Evolutionary conservation across 2,329 filamentous ascomycete species (phyloP).

Genomic region (Cryphonectria naterciae): DNA sequence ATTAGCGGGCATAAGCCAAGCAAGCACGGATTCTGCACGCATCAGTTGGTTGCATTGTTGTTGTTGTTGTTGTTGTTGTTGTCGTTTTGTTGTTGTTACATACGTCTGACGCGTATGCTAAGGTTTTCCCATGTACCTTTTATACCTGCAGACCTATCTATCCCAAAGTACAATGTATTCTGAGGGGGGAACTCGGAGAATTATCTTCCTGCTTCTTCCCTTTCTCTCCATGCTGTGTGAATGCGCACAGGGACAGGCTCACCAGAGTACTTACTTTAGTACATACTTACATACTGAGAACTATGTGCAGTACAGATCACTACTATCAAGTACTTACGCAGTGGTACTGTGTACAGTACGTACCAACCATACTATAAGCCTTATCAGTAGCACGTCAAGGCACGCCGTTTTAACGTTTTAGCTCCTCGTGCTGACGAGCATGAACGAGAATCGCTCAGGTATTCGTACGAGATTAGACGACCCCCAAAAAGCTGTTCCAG

Average conservation of each 20-base stretch:
- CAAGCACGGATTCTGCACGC: neutral
- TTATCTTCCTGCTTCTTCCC: neutral
- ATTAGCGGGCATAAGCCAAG: neutral
- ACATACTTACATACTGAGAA: no score
- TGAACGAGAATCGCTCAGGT: neutral
- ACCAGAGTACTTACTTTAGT: neutral
- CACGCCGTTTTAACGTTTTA: neutral
- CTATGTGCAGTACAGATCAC: no score
- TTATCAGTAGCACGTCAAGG: neutral
- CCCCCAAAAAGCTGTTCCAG: neutral
- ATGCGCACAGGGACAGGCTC: neutral
- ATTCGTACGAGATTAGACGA: neutral
- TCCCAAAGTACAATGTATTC: neutral
- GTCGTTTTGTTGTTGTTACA: neutral
- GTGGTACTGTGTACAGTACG: neutral
- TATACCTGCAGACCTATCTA: neutral
- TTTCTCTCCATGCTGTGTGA: no score
- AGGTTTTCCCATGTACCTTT: neutral
- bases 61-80: neutral
- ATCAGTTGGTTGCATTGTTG: constrained; percentile 2
- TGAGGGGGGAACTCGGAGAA: no score
- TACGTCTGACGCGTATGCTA: neutral
- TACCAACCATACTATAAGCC: neutral
- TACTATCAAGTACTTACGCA: no score
- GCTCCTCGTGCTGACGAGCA: neutral